Evolutionary conservation across 345 rosid species (phyloP), one percentile per base, ranked within the genome.

Genomic region (Eucalyptus albens): DNA sequence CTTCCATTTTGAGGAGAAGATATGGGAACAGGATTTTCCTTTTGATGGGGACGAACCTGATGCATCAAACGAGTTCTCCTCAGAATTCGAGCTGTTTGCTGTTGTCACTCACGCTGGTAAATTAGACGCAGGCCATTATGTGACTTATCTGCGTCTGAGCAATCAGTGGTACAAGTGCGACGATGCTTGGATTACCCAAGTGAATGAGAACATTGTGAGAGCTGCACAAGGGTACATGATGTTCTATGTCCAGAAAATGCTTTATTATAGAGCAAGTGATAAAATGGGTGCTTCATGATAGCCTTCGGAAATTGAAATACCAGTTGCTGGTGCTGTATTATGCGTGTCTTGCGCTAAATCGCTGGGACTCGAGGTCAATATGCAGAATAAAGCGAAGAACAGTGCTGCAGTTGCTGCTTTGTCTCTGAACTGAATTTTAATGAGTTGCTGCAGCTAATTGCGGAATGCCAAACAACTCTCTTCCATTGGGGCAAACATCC

Each of bases 81-180:
- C 98, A 2, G 95, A 94, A 86, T 97, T 93, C 89, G 98, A 97
- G 94, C 93, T 97, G 65, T 96, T 95, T 88, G 97, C 99, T 8
- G 96, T 96, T 67, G 92, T 97, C 31, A 93, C 97, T 81, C 99
- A 97, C 86, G 92, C 96, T 3, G 99, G 99, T 86, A 96, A 92
- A 93, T 91, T 97, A 83, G 98, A 96, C 24, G 93, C 97, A 0
- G 99, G 99, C 85, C 99, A 96, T 89, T 97, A 97, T 50, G 95
- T 95, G 90, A 97, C 98, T 8, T 97, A 94, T 77, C 90, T 97
- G 88, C 95, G 97, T 82, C 91, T 95, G 51, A 94, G 94, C 89
- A 94, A 95, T 88, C 92, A 92, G 92, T 97, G 99, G 99, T 97
- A 97, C 93, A 96, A 91, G 94, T 96, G 99, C 80, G 99, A 96